These are phyloP conservation scores for Mortierella alpina DNA, from an alignment of 192 early-diverging fungal species.

Conservation along the genomic window DNA sequence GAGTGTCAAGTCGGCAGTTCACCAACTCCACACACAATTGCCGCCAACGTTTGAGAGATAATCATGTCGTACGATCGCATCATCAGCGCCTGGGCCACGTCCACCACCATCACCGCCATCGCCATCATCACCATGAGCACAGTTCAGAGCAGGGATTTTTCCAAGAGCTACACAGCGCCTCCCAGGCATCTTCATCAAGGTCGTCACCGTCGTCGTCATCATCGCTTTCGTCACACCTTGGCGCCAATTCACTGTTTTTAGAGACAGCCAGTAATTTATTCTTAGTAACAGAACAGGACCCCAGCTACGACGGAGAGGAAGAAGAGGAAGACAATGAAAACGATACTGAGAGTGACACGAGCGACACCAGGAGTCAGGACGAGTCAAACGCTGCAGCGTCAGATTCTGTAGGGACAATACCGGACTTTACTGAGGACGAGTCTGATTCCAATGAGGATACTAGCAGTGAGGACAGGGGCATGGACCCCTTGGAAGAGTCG, in stretches of 20 bases:
- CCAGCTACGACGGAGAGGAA: conserved; percentile 15
- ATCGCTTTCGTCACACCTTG: not conserved
- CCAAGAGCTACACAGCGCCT: not conserved
- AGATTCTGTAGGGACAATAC: not conserved
- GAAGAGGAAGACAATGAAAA: conserved; percentile 6
- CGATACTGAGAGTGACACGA: not conserved
- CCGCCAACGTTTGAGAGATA: too few species aligned
- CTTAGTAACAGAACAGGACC: not conserved
- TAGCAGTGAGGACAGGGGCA: not conserved
- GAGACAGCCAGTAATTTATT: not conserved
- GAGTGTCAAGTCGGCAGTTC: too few species aligned
- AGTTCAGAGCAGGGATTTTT: not conserved
- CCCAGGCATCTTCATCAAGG: not conserved
- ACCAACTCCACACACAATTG: too few species aligned
- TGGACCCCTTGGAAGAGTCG: not conserved
- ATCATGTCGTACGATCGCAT: too few species aligned
- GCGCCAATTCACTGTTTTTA: not conserved
- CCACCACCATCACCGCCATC: conserved; percentile 1
- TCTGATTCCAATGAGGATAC: not conserved
- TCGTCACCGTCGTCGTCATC: not conserved
- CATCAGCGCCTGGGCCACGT: not conserved
- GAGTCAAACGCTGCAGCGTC: too few species aligned
- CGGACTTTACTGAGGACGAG: not conserved
- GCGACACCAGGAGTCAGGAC: not conserved
- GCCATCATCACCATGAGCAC: conserved; percentile 1